phyloP scores from a whole-genome alignment of 2,329 filamentous ascomycete species.

The Dactylellina sp. region DNA sequence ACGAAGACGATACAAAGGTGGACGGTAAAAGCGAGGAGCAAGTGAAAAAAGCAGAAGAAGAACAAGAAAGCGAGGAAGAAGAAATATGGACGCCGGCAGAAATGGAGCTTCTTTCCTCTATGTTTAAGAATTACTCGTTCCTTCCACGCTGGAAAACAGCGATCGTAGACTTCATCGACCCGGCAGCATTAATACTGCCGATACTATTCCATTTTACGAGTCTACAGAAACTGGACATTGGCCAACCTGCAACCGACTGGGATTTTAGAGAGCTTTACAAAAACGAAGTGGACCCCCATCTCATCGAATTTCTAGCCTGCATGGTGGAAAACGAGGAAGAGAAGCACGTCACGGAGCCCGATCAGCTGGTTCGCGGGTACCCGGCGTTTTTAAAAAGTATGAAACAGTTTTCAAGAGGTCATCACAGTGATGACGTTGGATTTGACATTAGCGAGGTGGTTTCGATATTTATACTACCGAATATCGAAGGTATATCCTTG shows the following conservation, averaged over 20 bases:
- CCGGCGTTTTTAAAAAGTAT: constrained; percentile 18
- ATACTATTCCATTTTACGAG: constrained; percentile 23
- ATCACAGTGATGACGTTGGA: constrained; percentile 16
- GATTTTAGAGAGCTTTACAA: neutral
- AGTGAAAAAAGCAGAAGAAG: too few relatives aligned
- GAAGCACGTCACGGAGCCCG: constrained; percentile 22
- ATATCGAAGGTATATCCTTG: constrained; percentile 22
- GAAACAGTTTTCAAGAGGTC: constrained; percentile 10
- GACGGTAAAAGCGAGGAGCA: too few relatives aligned
- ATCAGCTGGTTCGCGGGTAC: constrained; percentile 1
- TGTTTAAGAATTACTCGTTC: constrained; percentile 25
- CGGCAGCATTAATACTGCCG: constrained; percentile 26
- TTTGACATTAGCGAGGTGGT: constrained; percentile 24
- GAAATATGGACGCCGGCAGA: constrained; percentile 23
- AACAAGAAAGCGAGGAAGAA: neutral
- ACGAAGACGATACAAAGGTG: too few relatives aligned
- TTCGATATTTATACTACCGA: constrained; percentile 26
- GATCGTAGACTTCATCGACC: constrained; percentile 21
- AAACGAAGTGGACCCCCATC: constrained; percentile 6
- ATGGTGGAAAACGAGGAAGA: constrained; percentile 2
- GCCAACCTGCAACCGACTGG: neutral
- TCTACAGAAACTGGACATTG: constrained; percentile 27
- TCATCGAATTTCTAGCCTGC: constrained; percentile 19
- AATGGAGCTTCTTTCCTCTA: neutral
- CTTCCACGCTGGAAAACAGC: constrained; percentile 15